Conservation (phyloP, 306 rosid genomes). For the Prunus campanulata region DNA sequence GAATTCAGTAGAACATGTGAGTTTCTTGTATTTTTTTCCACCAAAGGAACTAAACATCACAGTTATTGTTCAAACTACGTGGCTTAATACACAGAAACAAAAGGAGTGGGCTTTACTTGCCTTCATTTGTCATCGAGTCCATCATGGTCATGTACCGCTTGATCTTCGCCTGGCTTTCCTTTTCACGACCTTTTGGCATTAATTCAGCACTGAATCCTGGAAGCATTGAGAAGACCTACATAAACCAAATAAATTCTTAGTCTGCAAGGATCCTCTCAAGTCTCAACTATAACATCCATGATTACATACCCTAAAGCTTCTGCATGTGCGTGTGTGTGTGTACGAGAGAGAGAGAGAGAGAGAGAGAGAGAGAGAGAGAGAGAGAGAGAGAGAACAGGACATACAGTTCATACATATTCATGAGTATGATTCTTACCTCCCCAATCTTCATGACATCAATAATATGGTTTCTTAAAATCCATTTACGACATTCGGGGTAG, state of each 20-base stretch:
- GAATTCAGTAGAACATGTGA: neutral
- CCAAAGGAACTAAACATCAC: neutral
- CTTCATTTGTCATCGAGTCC: constrained; percentile 98
- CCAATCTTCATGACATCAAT: neutral
- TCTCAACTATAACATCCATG: neutral
- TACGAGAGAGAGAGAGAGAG: neutral
- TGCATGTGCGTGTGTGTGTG: neutral
- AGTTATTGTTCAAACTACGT: constrained; percentile 3
- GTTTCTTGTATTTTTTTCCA: neutral
- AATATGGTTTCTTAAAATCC: neutral
- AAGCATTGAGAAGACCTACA: constrained; percentile 77
- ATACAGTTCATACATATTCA: neutral
- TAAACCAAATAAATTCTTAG: constrained; percentile 12
- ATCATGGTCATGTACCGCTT: constrained; percentile 97
- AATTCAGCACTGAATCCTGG: constrained; percentile 73
- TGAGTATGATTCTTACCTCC: neutral
- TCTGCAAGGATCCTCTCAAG: neutral
- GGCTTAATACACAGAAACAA: neutral
- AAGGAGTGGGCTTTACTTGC: constrained; percentile 30
- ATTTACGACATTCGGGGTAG: neutral
- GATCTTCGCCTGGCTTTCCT: constrained; percentile 86
- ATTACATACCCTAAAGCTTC: neutral
- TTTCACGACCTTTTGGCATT: constrained; percentile 89
- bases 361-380: too few species aligned
- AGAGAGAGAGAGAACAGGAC: too few species aligned